Evolutionary conservation across 106 monocot species (phyloP).

Genomic region (Allium cepa): DNA sequence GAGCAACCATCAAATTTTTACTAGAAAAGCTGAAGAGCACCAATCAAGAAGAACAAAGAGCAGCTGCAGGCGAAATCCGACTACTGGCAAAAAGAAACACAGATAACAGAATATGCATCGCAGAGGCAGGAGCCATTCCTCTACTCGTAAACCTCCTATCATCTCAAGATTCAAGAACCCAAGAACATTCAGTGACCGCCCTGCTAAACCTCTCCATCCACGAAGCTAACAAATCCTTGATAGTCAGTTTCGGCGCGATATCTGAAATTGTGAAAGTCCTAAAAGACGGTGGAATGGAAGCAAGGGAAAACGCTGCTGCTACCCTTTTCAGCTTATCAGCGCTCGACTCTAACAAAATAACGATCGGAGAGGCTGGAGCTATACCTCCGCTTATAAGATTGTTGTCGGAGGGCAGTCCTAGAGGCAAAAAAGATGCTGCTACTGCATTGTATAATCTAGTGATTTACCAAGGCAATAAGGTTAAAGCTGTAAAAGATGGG

Average conservation of each 20-base stretch:
- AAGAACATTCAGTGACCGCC: slow-evolving; percentile 76
- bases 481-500: slow-evolving; percentile 51
- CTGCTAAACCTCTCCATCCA: slow-evolving; percentile 73
- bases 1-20: slow-evolving; percentile 20
- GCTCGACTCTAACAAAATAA: slow-evolving; percentile 43
- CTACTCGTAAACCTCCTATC: slow-evolving; percentile 44
- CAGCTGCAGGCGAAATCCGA: slow-evolving; percentile 68
- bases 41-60: slow-evolving; percentile 45
- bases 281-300: slow-evolving; percentile 65
- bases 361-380: slow-evolving; percentile 57
- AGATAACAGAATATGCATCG: slow-evolving; percentile 61
- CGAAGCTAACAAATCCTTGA: slow-evolving; percentile 53
- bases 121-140: slow-evolving; percentile 65
- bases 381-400: slow-evolving; percentile 61
- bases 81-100: slow-evolving; percentile 74
- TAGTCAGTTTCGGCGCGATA: slow-evolving; percentile 47
- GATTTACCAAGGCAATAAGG: slow-evolving; percentile 52
- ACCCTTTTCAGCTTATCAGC: slow-evolving; percentile 70
- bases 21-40: slow-evolving; percentile 33
- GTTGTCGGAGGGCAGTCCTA: slow-evolving; percentile 50
- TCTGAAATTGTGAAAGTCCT: slow-evolving; percentile 51
- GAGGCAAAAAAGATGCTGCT: slow-evolving; percentile 73
- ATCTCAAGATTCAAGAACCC: slow-evolving; percentile 62
- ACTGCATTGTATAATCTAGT: slow-evolving; percentile 60
- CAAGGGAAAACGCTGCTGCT: slow-evolving; percentile 84